Evolutionary conservation across 2,329 filamentous ascomycete species (phyloP).

Genomic region (Parafenestella ontariensis): DNA sequence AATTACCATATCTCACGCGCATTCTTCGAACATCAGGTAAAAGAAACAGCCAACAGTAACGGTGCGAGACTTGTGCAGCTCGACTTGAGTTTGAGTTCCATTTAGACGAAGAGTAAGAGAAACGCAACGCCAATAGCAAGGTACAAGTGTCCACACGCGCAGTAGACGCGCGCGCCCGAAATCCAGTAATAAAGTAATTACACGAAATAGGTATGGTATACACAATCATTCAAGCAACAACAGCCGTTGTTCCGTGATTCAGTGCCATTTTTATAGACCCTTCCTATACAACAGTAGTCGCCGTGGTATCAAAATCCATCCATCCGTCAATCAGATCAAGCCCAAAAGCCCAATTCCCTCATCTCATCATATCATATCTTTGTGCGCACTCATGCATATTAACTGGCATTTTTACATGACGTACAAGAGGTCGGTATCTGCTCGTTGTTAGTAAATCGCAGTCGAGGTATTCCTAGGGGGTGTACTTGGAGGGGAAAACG

Average conservation of each 20-base stretch:
- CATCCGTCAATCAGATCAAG: neutral
- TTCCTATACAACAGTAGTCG: neutral
- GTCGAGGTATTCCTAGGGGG: neutral
- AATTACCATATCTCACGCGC: too few species aligned
- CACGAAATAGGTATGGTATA: constrained; percentile 7
- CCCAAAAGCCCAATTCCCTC: neutral
- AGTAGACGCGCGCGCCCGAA: too few species aligned
- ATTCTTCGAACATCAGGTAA: too few species aligned
- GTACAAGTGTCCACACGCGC: too few species aligned
- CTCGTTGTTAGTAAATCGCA: constrained; percentile 10
- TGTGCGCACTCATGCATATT: too few species aligned
- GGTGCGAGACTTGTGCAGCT: too few species aligned
- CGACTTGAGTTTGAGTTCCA: too few species aligned
- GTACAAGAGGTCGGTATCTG: constrained; percentile 54
- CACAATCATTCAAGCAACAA: constrained; percentile 16
- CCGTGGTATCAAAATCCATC: constrained; percentile 2
- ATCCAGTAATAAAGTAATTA: too few species aligned
- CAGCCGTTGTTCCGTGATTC: constrained; percentile 1
- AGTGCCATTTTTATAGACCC: constrained; percentile 4
- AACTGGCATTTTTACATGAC: constrained; percentile 49
- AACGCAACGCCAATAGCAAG: neutral
- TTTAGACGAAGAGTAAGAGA: too few species aligned
- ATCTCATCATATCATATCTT: too few species aligned
- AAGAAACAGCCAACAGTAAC: too few species aligned
- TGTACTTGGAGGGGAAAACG: constrained; percentile 38